Evolutionary conservation across 1,284 basidiomycete genomes (phyloP).

Genomic region (Austroboletus olivaceoglutinosus): DNA sequence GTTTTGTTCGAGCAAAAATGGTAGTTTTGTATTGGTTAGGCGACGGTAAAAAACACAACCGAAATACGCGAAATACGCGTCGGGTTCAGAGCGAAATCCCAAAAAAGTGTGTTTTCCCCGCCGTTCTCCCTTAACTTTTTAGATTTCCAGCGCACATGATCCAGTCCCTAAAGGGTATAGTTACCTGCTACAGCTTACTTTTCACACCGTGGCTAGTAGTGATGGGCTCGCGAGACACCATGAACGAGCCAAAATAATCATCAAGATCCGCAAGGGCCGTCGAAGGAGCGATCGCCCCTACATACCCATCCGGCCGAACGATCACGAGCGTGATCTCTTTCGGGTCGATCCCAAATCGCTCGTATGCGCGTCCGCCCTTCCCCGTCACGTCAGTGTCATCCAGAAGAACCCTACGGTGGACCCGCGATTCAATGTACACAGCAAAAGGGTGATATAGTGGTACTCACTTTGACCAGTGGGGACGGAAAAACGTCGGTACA

Average conservation of each 20-base stretch:
- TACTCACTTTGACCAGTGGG: not conserved
- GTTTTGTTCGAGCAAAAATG: no score
- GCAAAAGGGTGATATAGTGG: not conserved
- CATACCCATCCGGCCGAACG: slow-evolving; percentile 14
- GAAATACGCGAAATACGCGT: no score
- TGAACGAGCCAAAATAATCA: slow-evolving; percentile 1
- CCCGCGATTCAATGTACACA: not conserved
- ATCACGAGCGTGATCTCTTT: not conserved
- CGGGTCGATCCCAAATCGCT: not conserved
- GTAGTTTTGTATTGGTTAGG: no score
- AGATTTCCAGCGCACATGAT: no score
- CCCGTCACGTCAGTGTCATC: not conserved
- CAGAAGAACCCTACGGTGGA: not conserved
- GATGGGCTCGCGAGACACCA: not conserved
- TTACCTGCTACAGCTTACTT: no score
- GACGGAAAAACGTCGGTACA: not conserved
- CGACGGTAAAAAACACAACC: no score
- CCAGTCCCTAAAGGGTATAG: no score
- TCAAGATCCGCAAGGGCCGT: not conserved
- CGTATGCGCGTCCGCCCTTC: not conserved
- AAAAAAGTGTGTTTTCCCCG: no score
- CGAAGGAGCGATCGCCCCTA: slow-evolving; percentile 7
- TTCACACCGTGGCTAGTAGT: not conserved
- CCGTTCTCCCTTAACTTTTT: no score
- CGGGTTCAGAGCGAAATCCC: no score